Evolutionary conservation across 257 asterid genomes (phyloP).

Genomic region (Gentiana straminea): DNA sequence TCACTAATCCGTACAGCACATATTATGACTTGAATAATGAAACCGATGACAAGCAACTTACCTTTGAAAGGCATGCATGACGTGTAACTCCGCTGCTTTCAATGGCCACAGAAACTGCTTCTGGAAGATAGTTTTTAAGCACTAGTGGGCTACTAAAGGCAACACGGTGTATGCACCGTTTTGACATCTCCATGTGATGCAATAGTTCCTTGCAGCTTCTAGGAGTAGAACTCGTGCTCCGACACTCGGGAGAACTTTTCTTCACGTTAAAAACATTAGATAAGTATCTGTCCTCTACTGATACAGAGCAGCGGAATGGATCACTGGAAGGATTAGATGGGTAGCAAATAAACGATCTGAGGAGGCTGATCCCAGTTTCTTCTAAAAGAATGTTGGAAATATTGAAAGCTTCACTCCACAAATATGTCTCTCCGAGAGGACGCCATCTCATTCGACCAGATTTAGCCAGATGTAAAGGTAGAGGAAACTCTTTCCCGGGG

Average conservation of each 20-base stretch:
- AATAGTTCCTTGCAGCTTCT: constrained; percentile 22
- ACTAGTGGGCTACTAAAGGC: constrained; percentile 68
- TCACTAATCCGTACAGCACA: too few species aligned
- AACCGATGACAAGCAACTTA: constrained; percentile 14
- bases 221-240: constrained; percentile 23
- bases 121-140: constrained; percentile 75
- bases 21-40: not conserved
- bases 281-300: constrained; percentile 57
- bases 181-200: constrained; percentile 33
- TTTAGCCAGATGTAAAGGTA: constrained; percentile 94
- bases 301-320: constrained; percentile 87
- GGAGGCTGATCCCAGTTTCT: constrained; percentile 56
- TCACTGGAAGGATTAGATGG: constrained; percentile 93
- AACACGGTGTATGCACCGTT: constrained; percentile 55
- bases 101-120: constrained; percentile 51
- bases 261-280: constrained; percentile 41
- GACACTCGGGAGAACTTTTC: constrained; percentile 29
- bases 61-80: constrained; percentile 66
- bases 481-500: constrained; percentile 95
- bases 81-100: constrained; percentile 71
- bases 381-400: constrained; percentile 71
- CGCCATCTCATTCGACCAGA: constrained; percentile 91
- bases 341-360: constrained; percentile 87
- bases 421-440: constrained; percentile 73
- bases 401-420: constrained; percentile 92